Percentiles rank a stretch among this genome's conserved stretches.
phyloP scores from a whole-genome alignment of 768 basidiomycete genomes.

The Tulasnella sp. region DNA sequence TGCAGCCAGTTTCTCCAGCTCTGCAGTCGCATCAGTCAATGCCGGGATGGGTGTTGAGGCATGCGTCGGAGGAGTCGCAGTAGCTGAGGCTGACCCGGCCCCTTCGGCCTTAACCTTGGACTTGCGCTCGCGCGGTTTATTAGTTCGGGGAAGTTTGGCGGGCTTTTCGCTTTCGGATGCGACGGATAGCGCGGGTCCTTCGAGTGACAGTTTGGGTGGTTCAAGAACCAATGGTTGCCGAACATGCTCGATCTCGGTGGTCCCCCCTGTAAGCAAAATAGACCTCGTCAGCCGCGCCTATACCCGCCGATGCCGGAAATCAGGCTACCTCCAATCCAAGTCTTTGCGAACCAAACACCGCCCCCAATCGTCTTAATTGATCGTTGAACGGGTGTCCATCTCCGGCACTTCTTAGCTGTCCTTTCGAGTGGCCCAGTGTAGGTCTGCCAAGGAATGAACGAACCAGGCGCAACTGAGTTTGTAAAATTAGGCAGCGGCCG shows the following conservation, averaged over 20 bases:
- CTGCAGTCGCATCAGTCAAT: slow-evolving; percentile 6
- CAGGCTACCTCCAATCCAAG: slow-evolving; percentile 13
- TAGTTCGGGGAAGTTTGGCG: not conserved
- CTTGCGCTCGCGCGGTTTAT: not conserved
- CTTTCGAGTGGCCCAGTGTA: slow-evolving; percentile 19
- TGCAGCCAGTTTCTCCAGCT: not conserved
- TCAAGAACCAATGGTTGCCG: not conserved
- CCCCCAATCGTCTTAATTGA: slow-evolving; percentile 17
- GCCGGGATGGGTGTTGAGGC: not conserved
- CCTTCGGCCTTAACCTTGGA: not conserved
- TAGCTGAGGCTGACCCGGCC: not conserved
- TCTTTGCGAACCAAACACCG: slow-evolving; percentile 13
- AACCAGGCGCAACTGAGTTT: slow-evolving; percentile 17
- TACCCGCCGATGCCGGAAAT: not conserved
- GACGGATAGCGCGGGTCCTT: not conserved
- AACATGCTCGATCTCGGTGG: slow-evolving; percentile 5
- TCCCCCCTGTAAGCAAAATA: not conserved
- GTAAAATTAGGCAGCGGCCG: slow-evolving; percentile 15
- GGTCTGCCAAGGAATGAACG: not conserved
- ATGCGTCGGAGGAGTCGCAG: not conserved
- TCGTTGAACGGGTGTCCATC: not conserved
- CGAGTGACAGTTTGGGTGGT: not conserved
- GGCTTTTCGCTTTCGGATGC: not conserved
- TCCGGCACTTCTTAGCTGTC: slow-evolving; percentile 9
- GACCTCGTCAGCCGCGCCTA: not conserved